A percentile compares a stretch with the other conserved stretches of the same genome.
Evolutionary conservation across 2,329 filamentous ascomycete genomes (phyloP).

Genomic region (Penicillium paneum): DNA sequence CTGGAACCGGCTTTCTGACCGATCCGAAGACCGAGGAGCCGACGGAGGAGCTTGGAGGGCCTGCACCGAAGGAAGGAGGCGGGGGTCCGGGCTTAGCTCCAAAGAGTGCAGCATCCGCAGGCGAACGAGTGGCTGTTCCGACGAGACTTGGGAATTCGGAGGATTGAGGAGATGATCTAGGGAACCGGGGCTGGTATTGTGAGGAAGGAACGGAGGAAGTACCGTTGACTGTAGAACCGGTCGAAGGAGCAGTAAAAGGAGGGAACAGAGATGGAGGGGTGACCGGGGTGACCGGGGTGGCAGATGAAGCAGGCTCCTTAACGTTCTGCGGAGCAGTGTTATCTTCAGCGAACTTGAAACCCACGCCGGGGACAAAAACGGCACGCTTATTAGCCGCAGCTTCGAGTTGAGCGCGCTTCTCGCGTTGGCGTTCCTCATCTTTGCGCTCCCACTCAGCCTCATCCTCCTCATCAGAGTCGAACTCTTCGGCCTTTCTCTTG

Average conservation of each 20-base stretch:
- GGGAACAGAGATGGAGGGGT: background rate
- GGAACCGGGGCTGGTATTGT: too few relatives aligned
- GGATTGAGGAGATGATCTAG: too few relatives aligned
- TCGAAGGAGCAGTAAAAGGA: background rate
- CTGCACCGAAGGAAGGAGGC: too few relatives aligned
- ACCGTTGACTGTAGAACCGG: background rate
- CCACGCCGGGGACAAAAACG: slow-evolving; percentile 32
- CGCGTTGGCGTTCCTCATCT: slow-evolving; percentile 46
- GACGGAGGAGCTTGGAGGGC: slow-evolving; percentile 10
- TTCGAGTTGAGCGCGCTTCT: slow-evolving; percentile 44
- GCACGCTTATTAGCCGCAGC: slow-evolving; percentile 34
- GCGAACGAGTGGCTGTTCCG: too few relatives aligned
- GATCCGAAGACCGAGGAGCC: slow-evolving; percentile 29
- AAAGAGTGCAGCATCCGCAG: too few relatives aligned
- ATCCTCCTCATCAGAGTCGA: slow-evolving; percentile 53
- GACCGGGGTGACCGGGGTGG: background rate
- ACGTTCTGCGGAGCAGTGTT: slow-evolving; percentile 11
- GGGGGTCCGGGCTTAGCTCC: too few relatives aligned
- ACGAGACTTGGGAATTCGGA: too few relatives aligned
- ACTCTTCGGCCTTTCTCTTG: slow-evolving; percentile 51
- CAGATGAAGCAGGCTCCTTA: background rate
- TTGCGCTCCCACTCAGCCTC: slow-evolving; percentile 49
- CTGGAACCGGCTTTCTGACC: slow-evolving; percentile 26
- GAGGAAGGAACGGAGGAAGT: background rate
- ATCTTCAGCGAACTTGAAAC: slow-evolving; percentile 33